Percentiles rank a stretch among this genome's conserved stretches.
These are phyloP conservation scores for Aspergillus floridensis DNA, from an alignment of 2,329 filamentous ascomycete species.

Conservation along the genomic window DNA sequence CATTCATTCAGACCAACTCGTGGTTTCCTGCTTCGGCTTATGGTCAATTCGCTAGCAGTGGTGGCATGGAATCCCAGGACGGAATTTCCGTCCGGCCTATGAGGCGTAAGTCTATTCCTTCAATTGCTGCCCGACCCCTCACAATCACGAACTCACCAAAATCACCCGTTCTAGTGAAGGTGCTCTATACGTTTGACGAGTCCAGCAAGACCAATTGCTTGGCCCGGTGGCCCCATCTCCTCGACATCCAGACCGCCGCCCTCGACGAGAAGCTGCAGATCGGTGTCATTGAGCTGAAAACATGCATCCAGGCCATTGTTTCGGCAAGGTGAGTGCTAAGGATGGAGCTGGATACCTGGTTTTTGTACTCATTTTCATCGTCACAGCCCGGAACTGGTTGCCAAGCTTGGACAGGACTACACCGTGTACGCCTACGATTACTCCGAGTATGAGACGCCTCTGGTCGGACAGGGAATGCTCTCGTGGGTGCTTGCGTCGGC, in stretches of 20 bases:
- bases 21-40: conserved; percentile 22
- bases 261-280: conserved; percentile 79
- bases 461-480: conserved; percentile 93
- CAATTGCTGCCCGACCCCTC: background rate
- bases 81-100: conserved; percentile 62
- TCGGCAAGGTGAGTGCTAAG: conserved; percentile 52
- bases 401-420: conserved; percentile 74
- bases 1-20: background rate
- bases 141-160: conserved; percentile 16
- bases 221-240: conserved; percentile 74
- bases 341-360: background rate
- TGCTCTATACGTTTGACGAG: conserved; percentile 93
- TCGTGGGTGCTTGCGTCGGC: conserved; percentile 73
- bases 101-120: conserved; percentile 58
- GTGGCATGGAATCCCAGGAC: conserved; percentile 46
- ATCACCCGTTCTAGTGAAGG: conserved; percentile 67
- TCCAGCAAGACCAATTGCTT: conserved; percentile 86
- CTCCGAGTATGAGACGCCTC: conserved; percentile 86
- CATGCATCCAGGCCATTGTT: conserved; percentile 80
- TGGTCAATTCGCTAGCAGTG: conserved; percentile 28
- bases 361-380: conserved; percentile 5
- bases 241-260: conserved; percentile 75
- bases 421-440: conserved; percentile 98
- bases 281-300: conserved; percentile 81
- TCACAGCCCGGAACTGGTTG: conserved; percentile 77